phyloP scores from a whole-genome alignment of 495 filamentous ascomycete genomes.

The Podospora pseudoanserina region DNA sequence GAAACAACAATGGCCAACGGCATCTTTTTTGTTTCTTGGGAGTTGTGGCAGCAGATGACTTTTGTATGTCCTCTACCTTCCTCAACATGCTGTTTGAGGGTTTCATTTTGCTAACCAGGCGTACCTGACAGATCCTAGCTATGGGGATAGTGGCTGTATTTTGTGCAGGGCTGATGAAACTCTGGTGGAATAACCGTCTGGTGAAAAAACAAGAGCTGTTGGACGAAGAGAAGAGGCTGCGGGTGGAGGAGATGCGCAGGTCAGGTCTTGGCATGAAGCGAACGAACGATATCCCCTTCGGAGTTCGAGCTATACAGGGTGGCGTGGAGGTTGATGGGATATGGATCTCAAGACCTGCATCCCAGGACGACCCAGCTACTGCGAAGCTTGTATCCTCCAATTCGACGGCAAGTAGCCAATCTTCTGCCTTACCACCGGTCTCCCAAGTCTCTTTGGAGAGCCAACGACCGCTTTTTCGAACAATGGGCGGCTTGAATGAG shows the following conservation, averaged over 20 bases:
- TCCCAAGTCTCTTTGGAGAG: conserved; percentile 20
- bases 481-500: conserved; percentile 29
- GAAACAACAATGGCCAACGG: conserved; percentile 22
- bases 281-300: conserved; percentile 74
- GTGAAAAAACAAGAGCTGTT: conserved; percentile 61
- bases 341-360: conserved; percentile 70
- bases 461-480: conserved; percentile 9
- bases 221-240: conserved; percentile 60
- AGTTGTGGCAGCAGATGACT: conserved; percentile 86
- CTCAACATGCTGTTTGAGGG: neutral
- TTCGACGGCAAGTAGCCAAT: conserved; percentile 16
- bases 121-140: conserved; percentile 39
- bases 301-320: conserved; percentile 80
- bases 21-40: conserved; percentile 74
- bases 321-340: conserved; percentile 86
- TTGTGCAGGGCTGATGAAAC: conserved; percentile 49
- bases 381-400: conserved; percentile 35
- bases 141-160: conserved; percentile 51
- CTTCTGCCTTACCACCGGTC: conserved; percentile 13
- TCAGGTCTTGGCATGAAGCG: conserved; percentile 42
- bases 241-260: conserved; percentile 52
- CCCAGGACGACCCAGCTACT: conserved; percentile 38
- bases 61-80: conserved; percentile 59
- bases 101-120: conserved; percentile 23
- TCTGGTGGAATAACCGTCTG: conserved; percentile 60